Evolutionary conservation across 2,329 filamentous ascomycete species (phyloP).

Genomic region (Pseudodiploospora longispora): DNA sequence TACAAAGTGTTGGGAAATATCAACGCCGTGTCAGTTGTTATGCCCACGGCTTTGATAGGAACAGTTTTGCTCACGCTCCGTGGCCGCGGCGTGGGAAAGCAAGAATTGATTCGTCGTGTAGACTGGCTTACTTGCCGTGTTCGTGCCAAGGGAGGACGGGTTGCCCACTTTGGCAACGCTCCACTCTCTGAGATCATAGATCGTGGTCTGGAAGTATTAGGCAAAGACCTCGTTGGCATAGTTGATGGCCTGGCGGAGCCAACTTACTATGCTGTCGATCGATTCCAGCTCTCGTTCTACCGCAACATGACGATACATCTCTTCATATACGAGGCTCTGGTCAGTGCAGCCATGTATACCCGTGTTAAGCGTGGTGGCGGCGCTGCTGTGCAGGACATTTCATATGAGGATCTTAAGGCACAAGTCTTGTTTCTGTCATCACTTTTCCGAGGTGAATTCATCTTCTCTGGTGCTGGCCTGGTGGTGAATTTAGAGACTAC

Average conservation of each 20-base stretch:
- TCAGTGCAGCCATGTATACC: slow-evolving; percentile 85
- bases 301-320: slow-evolving; percentile 99
- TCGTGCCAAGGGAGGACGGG: slow-evolving; percentile 76
- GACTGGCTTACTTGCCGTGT: slow-evolving; percentile 84
- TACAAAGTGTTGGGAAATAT: slow-evolving; percentile 92
- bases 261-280: slow-evolving; percentile 89
- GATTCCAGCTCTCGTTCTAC: slow-evolving; percentile 96
- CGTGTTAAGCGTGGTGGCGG: slow-evolving; percentile 87
- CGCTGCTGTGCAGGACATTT: slow-evolving; percentile 68
- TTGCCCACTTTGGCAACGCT: slow-evolving; percentile 83
- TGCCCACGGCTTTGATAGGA: slow-evolving; percentile 94
- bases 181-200: slow-evolving; percentile 78
- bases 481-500: slow-evolving; percentile 74
- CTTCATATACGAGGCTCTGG: slow-evolving; percentile 87
- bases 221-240: slow-evolving; percentile 76
- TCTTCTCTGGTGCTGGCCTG: slow-evolving; percentile 84
- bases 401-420: slow-evolving; percentile 61
- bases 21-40: slow-evolving; percentile 91
- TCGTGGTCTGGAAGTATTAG: slow-evolving; percentile 83
- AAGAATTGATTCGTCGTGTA: slow-evolving; percentile 76
- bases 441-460: slow-evolving; percentile 93
- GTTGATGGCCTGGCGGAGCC: slow-evolving; percentile 76
- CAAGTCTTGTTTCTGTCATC: slow-evolving; percentile 89
- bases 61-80: slow-evolving; percentile 86
- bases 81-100: slow-evolving; percentile 82